These are phyloP conservation scores for Scedosporium boydii DNA, from an alignment of 2,329 filamentous ascomycete genomes.

Conservation along the genomic window DNA sequence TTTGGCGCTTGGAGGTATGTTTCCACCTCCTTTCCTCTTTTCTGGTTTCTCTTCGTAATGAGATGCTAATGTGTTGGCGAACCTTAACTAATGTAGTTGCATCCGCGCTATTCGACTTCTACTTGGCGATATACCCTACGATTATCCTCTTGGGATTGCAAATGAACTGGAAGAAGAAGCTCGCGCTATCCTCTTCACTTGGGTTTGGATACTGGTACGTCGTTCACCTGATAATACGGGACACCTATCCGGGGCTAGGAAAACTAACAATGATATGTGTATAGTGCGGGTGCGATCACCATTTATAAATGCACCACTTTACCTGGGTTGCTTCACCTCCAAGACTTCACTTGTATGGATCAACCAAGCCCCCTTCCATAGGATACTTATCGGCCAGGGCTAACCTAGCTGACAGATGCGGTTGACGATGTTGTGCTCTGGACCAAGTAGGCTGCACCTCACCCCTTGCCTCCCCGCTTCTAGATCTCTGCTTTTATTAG, in stretches of 20 bases:
- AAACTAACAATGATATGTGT: neutral
- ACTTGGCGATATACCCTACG: constrained; percentile 31
- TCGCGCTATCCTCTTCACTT: constrained; percentile 25
- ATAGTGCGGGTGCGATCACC: constrained; percentile 16
- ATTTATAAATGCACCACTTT: constrained; percentile 25
- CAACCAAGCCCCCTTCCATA: too few relatives aligned
- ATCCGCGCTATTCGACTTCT: constrained; percentile 28
- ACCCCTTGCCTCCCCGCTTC: too few relatives aligned
- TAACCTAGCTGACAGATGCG: neutral
- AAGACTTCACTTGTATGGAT: constrained; percentile 7
- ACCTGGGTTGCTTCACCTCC: constrained; percentile 17
- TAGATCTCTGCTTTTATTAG: too few relatives aligned
- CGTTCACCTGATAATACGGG: too few relatives aligned
- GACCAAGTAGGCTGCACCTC: neutral
- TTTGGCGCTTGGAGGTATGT: constrained; percentile 28
- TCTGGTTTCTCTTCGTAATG: neutral
- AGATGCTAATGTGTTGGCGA: too few relatives aligned
- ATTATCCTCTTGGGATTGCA: constrained; percentile 25
- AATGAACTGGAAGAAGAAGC: constrained; percentile 28
- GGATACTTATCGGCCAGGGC: too few relatives aligned
- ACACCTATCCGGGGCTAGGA: neutral
- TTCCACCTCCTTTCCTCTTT: neutral
- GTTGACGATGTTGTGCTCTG: neutral
- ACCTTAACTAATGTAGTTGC: constrained; percentile 13
- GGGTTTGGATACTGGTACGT: constrained; percentile 28